Evolutionary conservation across 257 asterid species (phyloP).

Genomic region (Solanum peruvianum): DNA sequence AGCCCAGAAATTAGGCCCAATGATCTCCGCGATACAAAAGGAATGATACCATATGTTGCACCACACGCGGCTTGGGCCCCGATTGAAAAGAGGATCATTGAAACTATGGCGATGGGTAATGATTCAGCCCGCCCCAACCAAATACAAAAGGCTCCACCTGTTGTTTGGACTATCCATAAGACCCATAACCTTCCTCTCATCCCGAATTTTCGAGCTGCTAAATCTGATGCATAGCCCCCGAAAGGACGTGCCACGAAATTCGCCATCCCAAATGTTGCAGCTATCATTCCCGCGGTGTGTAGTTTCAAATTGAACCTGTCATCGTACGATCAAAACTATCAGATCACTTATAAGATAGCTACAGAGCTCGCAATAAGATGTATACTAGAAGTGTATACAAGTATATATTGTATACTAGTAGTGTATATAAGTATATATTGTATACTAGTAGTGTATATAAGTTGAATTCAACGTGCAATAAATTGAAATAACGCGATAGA

Average conservation of each 20-base stretch:
- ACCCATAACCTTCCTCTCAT: conserved; percentile 46
- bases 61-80: conserved; percentile 29
- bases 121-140: conserved; percentile 22
- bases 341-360: neutral
- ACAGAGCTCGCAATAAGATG: neutral
- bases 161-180: conserved; percentile 32
- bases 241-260: conserved; percentile 27
- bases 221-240: conserved; percentile 32
- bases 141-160: conserved; percentile 30
- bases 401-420: no score
- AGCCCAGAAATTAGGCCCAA: conserved; percentile 38
- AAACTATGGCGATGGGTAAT: conserved; percentile 14
- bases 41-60: conserved; percentile 32
- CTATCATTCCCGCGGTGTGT: conserved; percentile 28
- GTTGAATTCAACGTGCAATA: neutral
- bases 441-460: neutral
- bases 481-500: neutral
- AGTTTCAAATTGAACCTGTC: conserved; percentile 28
- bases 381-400: neutral
- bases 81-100: conserved; percentile 34
- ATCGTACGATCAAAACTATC: neutral
- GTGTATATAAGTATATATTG: no score
- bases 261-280: conserved; percentile 39
- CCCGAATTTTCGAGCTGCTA: conserved; percentile 16
- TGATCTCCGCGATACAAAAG: conserved; percentile 22